A percentile compares a stretch with the other conserved stretches of the same genome.
phyloP scores from a whole-genome alignment of 148 eudicot genomes.

The Rhododendron henanense region DNA sequence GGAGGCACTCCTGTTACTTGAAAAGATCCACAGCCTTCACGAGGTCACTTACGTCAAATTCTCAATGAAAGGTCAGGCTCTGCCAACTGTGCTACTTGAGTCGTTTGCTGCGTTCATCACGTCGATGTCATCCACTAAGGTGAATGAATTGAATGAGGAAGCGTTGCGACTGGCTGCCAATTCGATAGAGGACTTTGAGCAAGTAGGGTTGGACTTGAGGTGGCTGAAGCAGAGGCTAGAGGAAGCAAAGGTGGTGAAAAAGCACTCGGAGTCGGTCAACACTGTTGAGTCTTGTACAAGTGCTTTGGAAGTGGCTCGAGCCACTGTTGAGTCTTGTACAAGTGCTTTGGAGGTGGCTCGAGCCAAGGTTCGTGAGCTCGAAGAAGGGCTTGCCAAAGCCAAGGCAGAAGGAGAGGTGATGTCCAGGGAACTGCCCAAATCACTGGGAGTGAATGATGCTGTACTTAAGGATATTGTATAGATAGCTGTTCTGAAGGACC shows the following conservation, averaged over 20 bases:
- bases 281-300: neutral
- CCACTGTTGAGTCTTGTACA: too few species aligned
- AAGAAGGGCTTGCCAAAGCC: neutral
- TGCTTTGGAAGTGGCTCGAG: neutral
- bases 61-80: neutral
- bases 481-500: neutral
- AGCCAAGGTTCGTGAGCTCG: neutral
- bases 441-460: neutral
- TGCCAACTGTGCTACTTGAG: neutral
- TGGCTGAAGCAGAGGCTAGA: constrained; percentile 4
- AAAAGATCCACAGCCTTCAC: neutral
- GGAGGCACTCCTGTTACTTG: neutral
- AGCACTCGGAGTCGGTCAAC: neutral
- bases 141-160: neutral
- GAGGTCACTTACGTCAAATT: neutral
- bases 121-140: neutral
- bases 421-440: neutral
- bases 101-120: neutral
- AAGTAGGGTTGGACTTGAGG: neutral
- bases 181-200: neutral
- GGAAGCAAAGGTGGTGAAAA: neutral
- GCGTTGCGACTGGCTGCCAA: neutral
- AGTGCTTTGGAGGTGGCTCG: neutral
- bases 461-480: neutral
- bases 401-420: neutral